Evolutionary conservation across 345 rosid genomes (phyloP).

Genomic region (Aethionema arabicum): DNA sequence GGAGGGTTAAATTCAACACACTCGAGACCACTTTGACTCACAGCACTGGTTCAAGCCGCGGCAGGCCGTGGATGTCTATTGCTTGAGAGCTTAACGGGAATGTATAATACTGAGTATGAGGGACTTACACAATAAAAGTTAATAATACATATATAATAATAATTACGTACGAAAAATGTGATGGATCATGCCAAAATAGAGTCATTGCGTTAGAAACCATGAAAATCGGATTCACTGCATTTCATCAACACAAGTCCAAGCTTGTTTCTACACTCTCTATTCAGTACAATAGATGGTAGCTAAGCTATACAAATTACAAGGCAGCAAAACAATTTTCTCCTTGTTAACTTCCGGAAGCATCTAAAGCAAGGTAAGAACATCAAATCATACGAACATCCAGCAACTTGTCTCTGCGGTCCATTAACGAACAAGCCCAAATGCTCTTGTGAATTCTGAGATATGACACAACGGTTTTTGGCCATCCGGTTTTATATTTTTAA

Average conservation of each 20-base stretch:
- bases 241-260: conserved; percentile 9
- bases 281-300: not conserved
- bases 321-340: conserved; percentile 4
- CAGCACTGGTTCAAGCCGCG: conserved; percentile 26
- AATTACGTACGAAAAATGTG: too few relatives aligned
- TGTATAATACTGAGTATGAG: too few relatives aligned
- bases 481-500: too few relatives aligned
- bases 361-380: conserved; percentile 2
- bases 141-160: too few relatives aligned
- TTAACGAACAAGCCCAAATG: too few relatives aligned
- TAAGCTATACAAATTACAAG: not conserved
- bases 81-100: conserved; percentile 7
- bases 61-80: conserved; percentile 16
- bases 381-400: not conserved
- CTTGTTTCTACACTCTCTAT: not conserved
- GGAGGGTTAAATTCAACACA: conserved; percentile 30
- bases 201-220: too few relatives aligned
- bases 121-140: too few relatives aligned
- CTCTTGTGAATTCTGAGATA: too few relatives aligned
- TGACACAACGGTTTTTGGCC: too few relatives aligned
- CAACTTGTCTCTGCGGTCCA: too few relatives aligned
- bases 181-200: not conserved
- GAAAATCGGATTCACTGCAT: conserved; percentile 6
- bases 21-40: conserved; percentile 33
- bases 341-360: not conserved